Base-by-base conservation (phyloP, 305 asterid species). In the Fraxinus paxiana region DNA sequence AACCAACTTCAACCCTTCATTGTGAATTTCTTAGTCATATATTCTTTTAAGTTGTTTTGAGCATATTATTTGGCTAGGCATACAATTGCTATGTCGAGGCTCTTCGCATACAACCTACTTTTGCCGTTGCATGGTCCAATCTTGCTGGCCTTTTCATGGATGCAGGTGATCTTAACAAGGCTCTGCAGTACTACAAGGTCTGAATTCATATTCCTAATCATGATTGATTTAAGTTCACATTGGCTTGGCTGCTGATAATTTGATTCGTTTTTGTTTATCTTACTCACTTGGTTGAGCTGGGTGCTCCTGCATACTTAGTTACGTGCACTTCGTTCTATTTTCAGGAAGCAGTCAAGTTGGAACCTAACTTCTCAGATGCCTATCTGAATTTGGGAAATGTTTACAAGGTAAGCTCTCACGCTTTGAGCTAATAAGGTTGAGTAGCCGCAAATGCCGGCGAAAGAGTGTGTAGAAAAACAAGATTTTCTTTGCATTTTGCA, bases 81-180 rank as follows among this genome's bases (percentile, higher is more conserved):
- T 94, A 92, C 87, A 92, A 88, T 85, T 96, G 98, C 84, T 96
- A 94, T 82, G 76, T 90, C 75, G 99, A 96, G 61, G 99, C 99
- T 82, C 90, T 96, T 69, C 92, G 92, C 70, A 90, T 96, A 84
- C 97, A 96, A 75, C 99, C 99, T 76, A 87, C 93, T 48, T 96
- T 96, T 90, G 98, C 99, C 84, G 90, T 96, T 85, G 99, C 99
- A 48, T 96, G 99, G 99, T 96, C 99, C 88, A 94, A 94, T 87
- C 98, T 96, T 84, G 99, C 99, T 85, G 98, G 98, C 28, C 93
- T 96, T 87, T 94, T 90, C 85, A 94, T 94, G 99, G 99, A 96
- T 84, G 92, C 95, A 20, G 97, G 98, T 77, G 98, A 96, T 89
- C 92, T 92, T 77, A 90, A 86, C 83, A 87, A 93, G 86, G 98